Conservation (phyloP, 202 grass and related monocot species). For the Musa balbisiana region DNA sequence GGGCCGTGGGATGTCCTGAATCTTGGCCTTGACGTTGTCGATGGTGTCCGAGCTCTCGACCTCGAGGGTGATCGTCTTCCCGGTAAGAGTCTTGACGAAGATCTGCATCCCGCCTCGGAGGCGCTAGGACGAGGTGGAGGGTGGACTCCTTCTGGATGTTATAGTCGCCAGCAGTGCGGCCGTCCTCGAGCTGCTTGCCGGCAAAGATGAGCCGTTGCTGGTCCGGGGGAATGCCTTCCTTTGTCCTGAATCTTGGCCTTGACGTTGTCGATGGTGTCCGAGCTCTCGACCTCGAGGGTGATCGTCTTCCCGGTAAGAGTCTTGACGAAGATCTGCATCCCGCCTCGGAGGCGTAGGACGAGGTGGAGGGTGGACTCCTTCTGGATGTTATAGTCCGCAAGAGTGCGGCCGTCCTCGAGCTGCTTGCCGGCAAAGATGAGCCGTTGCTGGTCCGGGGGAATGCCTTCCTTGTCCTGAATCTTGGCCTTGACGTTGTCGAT, state of each 20-base stretch:
- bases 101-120: conserved; percentile 8
- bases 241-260: conserved; percentile 27
- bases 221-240: conserved; percentile 13
- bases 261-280: conserved; percentile 19
- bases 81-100: neutral
- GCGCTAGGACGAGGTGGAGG: conserved; percentile 1
- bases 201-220: conserved; percentile 12
- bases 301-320: conserved; percentile 16
- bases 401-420: conserved; percentile 17
- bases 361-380: conserved; percentile 21
- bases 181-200: neutral
- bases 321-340: conserved; percentile 21
- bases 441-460: conserved; percentile 15
- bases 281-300: conserved; percentile 20
- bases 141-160: conserved; percentile 11
- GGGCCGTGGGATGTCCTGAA: too few relatives aligned
- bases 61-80: neutral
- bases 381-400: conserved; percentile 22
- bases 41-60: neutral
- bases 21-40: conserved; percentile 13
- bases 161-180: neutral
- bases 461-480: conserved; percentile 16
- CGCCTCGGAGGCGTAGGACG: conserved; percentile 8
- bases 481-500: conserved; percentile 21
- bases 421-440: conserved; percentile 22